Evolutionary conservation across 371 early-diverging fungal species (phyloP), one percentile per base, ranked within the genome.

Genomic region (Zopfochytrium polystomum): DNA sequence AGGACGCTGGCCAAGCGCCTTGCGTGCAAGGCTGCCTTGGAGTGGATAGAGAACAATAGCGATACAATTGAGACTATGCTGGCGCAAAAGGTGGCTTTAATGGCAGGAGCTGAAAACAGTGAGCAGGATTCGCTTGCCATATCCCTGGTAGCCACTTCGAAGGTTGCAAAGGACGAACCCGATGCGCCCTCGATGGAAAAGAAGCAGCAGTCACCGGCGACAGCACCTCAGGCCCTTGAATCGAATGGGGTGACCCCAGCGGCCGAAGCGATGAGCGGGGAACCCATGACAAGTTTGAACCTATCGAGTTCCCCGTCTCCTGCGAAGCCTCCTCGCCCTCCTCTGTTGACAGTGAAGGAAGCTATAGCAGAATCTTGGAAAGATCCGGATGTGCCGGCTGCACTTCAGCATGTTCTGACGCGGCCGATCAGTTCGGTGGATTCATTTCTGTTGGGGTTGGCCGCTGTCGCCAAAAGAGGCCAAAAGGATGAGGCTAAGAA

Each of bases 1-100:
- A 29, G 58, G 32, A 55, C 56, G 31, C 58, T 68, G 11, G 67
- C 74, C 6, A 70, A 71, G 50, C 68, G 71, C 26, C 57, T 43
- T 18, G 66, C 71, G 23, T 38, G 61, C 13, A 43, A 60, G 18
- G 49, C 18, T 38, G 65, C 67, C 5, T 43, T 70, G 18, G 47
- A 56, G 29, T 73, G 70, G 70, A 57, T 65, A 11, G 42, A 46
- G 15, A 43, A 32, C 9, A 59, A 58, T 47, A 38, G 52, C 11
- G 43, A 35, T 1, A 32, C 52, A 6, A 35, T 63, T 3, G 29
- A 18, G 0, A 32, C 33, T 20, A 50, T 70, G 30, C 52, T 70
- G 55, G 57, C 3, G 47, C 13, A 56, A 13, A 18, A 13, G 13
- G 13, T n/a, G 25, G 0, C 49, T 1, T 13, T 13, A 49, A 1